phyloP scores from a whole-genome alignment of 1,284 basidiomycete genomes.

The Microstroma glucosiphilum region DNA sequence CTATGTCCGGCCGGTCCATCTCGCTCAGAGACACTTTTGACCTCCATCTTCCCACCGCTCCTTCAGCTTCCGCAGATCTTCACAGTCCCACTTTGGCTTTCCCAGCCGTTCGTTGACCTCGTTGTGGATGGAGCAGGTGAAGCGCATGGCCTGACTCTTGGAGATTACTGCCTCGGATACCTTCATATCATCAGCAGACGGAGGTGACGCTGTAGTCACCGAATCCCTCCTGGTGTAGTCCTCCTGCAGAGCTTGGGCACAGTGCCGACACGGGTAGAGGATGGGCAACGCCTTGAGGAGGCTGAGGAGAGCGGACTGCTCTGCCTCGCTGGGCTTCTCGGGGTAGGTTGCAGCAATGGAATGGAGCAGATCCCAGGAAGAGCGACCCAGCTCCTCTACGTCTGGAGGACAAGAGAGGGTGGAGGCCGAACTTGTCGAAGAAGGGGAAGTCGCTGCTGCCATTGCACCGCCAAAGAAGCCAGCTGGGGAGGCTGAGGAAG shows the following conservation, averaged over 20 bases:
- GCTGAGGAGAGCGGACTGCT: slow-evolving; percentile 34
- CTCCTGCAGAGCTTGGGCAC: slow-evolving; percentile 34
- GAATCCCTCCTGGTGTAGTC: slow-evolving; percentile 27
- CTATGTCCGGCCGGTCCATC: too few relatives aligned
- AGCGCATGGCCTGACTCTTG: slow-evolving; percentile 26
- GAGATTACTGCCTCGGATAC: slow-evolving; percentile 19
- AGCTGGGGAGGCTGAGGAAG: too few relatives aligned
- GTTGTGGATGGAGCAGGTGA: slow-evolving; percentile 48
- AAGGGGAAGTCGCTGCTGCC: slow-evolving; percentile 7
- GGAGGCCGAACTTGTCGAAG: neutral
- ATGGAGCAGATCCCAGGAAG: slow-evolving; percentile 47
- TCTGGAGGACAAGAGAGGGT: slow-evolving; percentile 37
- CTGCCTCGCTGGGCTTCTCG: slow-evolving; percentile 24
- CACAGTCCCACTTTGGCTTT: slow-evolving; percentile 37
- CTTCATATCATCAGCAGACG: slow-evolving; percentile 8
- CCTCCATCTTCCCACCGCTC: slow-evolving; percentile 41
- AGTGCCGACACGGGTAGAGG: slow-evolving; percentile 44
- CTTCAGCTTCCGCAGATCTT: slow-evolving; percentile 24
- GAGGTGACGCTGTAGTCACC: slow-evolving; percentile 2
- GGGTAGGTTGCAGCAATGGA: slow-evolving; percentile 47
- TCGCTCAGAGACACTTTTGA: neutral
- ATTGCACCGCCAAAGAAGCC: slow-evolving; percentile 11
- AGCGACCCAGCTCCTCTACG: slow-evolving; percentile 39
- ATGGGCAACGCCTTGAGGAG: slow-evolving; percentile 34
- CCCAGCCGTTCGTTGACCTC: slow-evolving; percentile 45